Evolutionary conservation across 371 early-diverging fungal genomes (phyloP), one percentile per base, ranked within the genome.

Genomic region (Spiromyces aspiralis): DNA sequence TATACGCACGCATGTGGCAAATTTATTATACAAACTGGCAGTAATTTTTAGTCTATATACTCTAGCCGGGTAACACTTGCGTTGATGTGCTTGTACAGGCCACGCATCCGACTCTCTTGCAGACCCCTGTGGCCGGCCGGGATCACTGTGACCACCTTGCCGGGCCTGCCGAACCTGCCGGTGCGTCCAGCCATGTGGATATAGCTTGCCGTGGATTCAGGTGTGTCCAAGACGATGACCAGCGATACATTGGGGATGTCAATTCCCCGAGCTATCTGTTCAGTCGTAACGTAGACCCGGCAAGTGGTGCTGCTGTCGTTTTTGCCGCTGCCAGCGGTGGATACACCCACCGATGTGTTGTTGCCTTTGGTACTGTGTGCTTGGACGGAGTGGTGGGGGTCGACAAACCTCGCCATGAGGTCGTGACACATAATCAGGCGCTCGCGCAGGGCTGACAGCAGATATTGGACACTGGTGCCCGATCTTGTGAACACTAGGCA

Each of bases 71-170:
- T 2, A 20, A 53, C 53, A 19, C 3, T n/a, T 2, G 63, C 54
- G 0, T 35, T 23, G 13, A 66, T 48, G 0, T 47, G 4, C 1
- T 50, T 22, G 48, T 52, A 66, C 6, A 67, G 54, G 4, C 57
- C 66, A 3, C 62, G 61, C 60, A 67, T 64, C 27, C 63, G 66
- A 50, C 66, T 59, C 54, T 67, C 66, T n/a, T 42, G 50, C 45
- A 43, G 55, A 22, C 55, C 59, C 12, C 48, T 23, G 1, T 23
- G 19, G 27, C 60, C 61, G 44, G 55, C 51, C 1, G 65, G 57
- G 19, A 66, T 53, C 1, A 67, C 58, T 6, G 66, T 47, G 2
- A 67, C 51, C 16, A 60, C 62, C 0, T 41, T 28, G 47, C 67
- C 67, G 0, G 42, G 1, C 4, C 59, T 52, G 1, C 61, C 61